Percentiles rank a stretch among this genome's conserved stretches.
Conservation (phyloP, 805 yeast species). For the Cyberlindnera petersonii region DNA sequence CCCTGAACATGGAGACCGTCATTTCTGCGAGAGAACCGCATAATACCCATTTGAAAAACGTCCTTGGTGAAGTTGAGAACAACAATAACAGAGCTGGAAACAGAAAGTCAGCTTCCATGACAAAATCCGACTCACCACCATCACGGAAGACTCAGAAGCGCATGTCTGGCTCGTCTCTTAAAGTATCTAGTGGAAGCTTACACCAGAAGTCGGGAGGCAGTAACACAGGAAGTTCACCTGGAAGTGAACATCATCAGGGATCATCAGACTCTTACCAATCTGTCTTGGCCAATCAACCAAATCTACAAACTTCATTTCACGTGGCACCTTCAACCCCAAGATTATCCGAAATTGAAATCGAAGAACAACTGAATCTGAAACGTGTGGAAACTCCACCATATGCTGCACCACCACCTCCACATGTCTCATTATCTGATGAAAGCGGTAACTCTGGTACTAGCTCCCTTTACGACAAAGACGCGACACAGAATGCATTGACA, state of each 20-base stretch:
- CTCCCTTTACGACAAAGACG: background rate
- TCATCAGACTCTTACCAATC: constrained; percentile 1
- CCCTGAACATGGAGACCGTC: constrained; percentile 18
- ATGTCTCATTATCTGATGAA: background rate
- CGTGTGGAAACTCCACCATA: constrained; percentile 17
- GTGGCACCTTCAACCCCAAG: constrained; percentile 3
- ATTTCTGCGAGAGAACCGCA: constrained; percentile 2
- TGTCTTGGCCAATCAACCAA: background rate
- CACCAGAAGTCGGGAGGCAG: too few relatives aligned
- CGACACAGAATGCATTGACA: constrained; percentile 3
- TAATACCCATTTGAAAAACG: constrained; percentile 6
- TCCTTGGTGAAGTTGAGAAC: constrained; percentile 16
- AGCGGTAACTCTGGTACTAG: background rate
- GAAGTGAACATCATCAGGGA: background rate
- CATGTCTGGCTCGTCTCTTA: constrained; percentile 9
- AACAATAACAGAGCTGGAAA: constrained; percentile 4
- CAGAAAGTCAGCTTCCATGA: constrained; percentile 5
- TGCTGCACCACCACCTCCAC: constrained; percentile 19
- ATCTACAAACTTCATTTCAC: constrained; percentile 1
- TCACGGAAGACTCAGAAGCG: constrained; percentile 7
- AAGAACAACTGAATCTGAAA: background rate
- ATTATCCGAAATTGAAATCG: constrained; percentile 3
- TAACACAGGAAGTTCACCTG: background rate
- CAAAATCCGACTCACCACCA: constrained; percentile 10
- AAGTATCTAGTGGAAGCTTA: constrained; percentile 8